phyloP scores from a whole-genome alignment of 176 grass and related monocot genomes.

The Avena eriantha region DNA sequence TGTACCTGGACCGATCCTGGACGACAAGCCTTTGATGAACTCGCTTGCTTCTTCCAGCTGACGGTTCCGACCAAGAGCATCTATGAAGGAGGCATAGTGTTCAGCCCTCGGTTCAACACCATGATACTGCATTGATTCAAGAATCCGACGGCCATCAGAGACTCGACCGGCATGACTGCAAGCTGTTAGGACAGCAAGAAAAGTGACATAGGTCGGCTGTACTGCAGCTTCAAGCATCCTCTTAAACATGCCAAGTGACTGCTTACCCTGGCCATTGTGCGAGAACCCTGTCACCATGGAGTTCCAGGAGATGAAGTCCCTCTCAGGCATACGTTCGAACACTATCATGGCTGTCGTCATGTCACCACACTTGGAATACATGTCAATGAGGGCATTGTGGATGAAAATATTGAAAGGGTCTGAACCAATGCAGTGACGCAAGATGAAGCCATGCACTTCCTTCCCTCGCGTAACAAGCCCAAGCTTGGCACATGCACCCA shows the following conservation, averaged over 20 bases:
- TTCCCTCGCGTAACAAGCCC: constrained; percentile 55
- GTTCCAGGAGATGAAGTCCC: constrained; percentile 71
- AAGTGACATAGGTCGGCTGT: constrained; percentile 68
- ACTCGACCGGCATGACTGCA: constrained; percentile 78
- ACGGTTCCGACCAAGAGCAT: constrained; percentile 65
- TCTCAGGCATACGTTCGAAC: constrained; percentile 53
- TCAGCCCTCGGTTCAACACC: constrained; percentile 64
- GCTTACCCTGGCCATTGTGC: constrained; percentile 66
- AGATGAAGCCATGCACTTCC: constrained; percentile 62
- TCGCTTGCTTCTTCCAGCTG: constrained; percentile 63
- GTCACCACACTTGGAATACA: constrained; percentile 75
- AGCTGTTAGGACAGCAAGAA: constrained; percentile 66
- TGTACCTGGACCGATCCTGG: constrained; percentile 44
- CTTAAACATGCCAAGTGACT: constrained; percentile 58
- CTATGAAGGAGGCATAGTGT: constrained; percentile 64
- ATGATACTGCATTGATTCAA: constrained; percentile 65
- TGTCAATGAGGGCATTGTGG: constrained; percentile 65
- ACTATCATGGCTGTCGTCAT: constrained; percentile 43
- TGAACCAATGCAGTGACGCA: constrained; percentile 46
- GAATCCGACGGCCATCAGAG: constrained; percentile 49
- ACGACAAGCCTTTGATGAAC: constrained; percentile 58
- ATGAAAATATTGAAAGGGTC: constrained; percentile 75
- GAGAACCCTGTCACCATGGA: constrained; percentile 77
- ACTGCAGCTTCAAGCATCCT: constrained; percentile 63
- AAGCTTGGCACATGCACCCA: constrained; percentile 61